Evolutionary conservation across 208 protist species (phyloP).

Genomic region (Kentomonas sorsogonicus): DNA sequence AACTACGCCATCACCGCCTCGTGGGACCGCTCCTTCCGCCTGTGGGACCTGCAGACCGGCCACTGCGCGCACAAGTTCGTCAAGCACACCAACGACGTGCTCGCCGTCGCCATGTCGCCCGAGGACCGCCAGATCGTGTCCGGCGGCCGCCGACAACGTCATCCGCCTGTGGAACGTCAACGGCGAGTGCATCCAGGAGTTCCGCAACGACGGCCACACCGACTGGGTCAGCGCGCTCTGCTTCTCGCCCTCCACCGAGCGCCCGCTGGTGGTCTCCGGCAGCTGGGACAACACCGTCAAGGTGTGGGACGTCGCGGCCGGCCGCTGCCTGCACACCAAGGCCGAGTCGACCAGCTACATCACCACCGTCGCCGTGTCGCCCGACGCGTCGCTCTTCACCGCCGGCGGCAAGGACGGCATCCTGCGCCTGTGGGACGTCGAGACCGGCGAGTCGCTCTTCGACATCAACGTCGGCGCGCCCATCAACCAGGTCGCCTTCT

Average conservation of each 20-base stretch:
- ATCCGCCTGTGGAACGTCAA: conserved; percentile 99
- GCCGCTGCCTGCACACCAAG: conserved; percentile 92
- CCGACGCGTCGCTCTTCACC: conserved; percentile 99
- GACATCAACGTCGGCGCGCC: conserved; percentile 89
- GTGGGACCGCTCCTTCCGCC: conserved; percentile 98
- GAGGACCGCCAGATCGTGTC: conserved; percentile 99
- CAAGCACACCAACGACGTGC: conserved; percentile 98
- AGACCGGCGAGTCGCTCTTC: conserved; percentile 95
- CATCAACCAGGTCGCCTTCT: conserved; percentile 96
- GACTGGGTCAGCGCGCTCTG: conserved; percentile 99
- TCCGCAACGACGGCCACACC: conserved; percentile 91
- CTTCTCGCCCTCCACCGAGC: conserved; percentile 93
- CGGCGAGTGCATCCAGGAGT: conserved; percentile 98
- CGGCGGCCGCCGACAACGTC: conserved; percentile 95
- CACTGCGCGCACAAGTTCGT: conserved; percentile 93
- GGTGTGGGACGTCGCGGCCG: conserved; percentile 96
- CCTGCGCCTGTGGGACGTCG: conserved; percentile 98
- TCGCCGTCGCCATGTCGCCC: conserved; percentile 98
- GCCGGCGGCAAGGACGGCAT: conserved; percentile 98
- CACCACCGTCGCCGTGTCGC: conserved; percentile 98
- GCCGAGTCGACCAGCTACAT: conserved; percentile 97
- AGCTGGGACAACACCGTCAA: conserved; percentile 98
- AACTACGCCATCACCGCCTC: conserved; percentile 98
- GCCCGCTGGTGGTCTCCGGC: conserved; percentile 95
- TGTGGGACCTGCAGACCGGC: conserved; percentile 98